Evolutionary conservation across 805 yeast genomes (phyloP), one percentile per base, ranked within the genome.

Genomic region (Nakazawaea ishiwadae): DNA sequence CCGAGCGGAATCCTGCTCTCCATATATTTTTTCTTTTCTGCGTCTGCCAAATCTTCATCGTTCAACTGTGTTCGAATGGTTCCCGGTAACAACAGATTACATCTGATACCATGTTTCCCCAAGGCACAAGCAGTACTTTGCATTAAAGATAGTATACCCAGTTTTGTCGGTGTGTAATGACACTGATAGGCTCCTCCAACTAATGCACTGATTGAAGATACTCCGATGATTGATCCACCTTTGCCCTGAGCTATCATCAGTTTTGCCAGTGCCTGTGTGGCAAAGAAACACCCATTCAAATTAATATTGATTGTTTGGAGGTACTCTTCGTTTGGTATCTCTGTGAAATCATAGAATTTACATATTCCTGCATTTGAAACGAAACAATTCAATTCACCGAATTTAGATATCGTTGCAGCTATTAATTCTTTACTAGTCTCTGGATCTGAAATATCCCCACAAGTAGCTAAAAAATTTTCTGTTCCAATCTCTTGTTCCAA

Each of bases 321-420:
- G 44, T 60, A 64, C 5, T 58, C 51, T 26, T 62, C 70, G 17
- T 67, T 63, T 4, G 65, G 54, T 8, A 67, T 58, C n/a, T 67
- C 69, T 8, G 65, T 51, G 51, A 71, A 68, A 39, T 65, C 66
- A 31, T 59, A 50, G 44, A 69, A 64, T 33, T 63, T 56, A 48
- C 74, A 69, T 27, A 70, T 62, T 9, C 75, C 76, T 10, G 76
- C 75, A 48, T 71, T 71, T 9, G 72, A 65, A 4, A 71, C 71
- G 42, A 68, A 59, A 5, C 64, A 60, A 42, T 69, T 59, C 32
- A 70, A 44, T 42, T 61, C 62, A 4, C 72, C 73, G 49, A 69
- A 70, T 18, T 47, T 45, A 19, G 52, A 59, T 14, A 67, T 71
- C 1, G 66, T 52, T 18, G 53, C 48, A 4, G 44, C 44, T 11